Evolutionary conservation across 106 monocot species (phyloP).

Genomic region (Posidonia australis): DNA sequence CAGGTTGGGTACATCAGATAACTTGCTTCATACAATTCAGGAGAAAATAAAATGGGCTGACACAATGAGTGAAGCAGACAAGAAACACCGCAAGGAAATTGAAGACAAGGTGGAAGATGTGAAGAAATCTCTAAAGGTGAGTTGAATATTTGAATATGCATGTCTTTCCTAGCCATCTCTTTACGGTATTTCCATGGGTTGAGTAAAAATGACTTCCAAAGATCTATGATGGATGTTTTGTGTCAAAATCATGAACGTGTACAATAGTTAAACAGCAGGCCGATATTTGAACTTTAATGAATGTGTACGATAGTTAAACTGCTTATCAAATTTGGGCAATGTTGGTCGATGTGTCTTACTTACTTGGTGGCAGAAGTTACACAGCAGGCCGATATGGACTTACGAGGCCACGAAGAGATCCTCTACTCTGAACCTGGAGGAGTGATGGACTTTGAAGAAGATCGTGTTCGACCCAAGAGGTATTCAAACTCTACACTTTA

Average conservation of each 20-base stretch:
- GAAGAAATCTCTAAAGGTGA: constrained; percentile 81
- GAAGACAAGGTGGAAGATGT: constrained; percentile 87
- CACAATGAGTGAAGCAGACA: constrained; percentile 65
- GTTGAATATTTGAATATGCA: constrained; percentile 9
- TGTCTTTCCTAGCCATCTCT: background rate
- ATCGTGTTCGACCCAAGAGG: constrained; percentile 77
- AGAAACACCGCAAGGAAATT: constrained; percentile 79
- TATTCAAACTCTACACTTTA: constrained; percentile 13
- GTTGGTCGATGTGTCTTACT: constrained; percentile 62
- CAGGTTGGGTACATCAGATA: constrained; percentile 83
- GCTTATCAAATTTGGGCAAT: constrained; percentile 14
- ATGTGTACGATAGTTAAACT: background rate
- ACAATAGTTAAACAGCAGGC: no score
- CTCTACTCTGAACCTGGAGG: constrained; percentile 65
- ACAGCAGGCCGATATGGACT: constrained; percentile 68
- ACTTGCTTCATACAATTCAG: constrained; percentile 70
- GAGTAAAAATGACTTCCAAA: background rate
- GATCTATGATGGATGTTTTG: no score
- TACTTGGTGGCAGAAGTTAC: constrained; percentile 77
- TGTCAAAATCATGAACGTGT: no score
- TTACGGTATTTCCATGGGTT: background rate
- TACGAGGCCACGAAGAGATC: constrained; percentile 59
- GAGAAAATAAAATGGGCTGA: constrained; percentile 99
- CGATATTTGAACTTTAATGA: background rate
- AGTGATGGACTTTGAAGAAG: constrained; percentile 89